Conservation (phyloP, 176 grass and related monocot genomes). For the Musa itinerans region DNA sequence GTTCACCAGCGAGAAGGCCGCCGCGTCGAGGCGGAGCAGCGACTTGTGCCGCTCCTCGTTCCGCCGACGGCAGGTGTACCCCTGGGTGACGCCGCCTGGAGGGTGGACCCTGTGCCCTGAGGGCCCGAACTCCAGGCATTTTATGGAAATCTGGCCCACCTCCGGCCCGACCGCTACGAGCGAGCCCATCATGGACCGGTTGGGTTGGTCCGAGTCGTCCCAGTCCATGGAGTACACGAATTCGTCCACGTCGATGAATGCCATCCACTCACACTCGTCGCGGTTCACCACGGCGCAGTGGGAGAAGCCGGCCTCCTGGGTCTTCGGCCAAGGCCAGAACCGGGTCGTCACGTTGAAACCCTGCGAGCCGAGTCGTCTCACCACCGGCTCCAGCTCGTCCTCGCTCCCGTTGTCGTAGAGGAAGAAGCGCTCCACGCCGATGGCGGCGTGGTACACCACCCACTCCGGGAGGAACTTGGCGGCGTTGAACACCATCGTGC, state of each 20-base stretch:
- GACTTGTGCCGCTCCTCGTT: conserved; percentile 55
- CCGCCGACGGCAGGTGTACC: conserved; percentile 45
- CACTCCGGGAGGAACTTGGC: conserved; percentile 9
- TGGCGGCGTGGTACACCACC: background rate
- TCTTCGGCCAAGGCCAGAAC: conserved; percentile 66
- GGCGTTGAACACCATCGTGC: conserved; percentile 47
- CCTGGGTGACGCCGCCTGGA: conserved; percentile 31
- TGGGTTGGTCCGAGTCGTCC: background rate
- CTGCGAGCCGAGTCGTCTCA: conserved; percentile 15
- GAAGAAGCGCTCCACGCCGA: conserved; percentile 8
- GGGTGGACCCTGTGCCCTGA: conserved; percentile 37
- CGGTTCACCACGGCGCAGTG: conserved; percentile 31
- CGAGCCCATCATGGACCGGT: conserved; percentile 33
- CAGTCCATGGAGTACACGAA: conserved; percentile 39
- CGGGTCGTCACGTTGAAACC: conserved; percentile 23
- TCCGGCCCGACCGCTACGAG: background rate
- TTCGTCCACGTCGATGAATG: conserved; percentile 72
- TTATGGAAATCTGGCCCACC: conserved; percentile 31
- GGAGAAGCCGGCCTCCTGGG: conserved; percentile 63
- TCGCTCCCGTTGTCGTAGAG: conserved; percentile 24
- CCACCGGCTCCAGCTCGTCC: conserved; percentile 27
- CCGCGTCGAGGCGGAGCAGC: conserved; percentile 31
- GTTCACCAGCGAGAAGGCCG: conserved; percentile 32
- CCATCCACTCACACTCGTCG: conserved; percentile 50
- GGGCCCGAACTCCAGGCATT: conserved; percentile 45